Base-by-base conservation (phyloP, 2,329 filamentous ascomycete species). In the Cryphonectria naterciae region DNA sequence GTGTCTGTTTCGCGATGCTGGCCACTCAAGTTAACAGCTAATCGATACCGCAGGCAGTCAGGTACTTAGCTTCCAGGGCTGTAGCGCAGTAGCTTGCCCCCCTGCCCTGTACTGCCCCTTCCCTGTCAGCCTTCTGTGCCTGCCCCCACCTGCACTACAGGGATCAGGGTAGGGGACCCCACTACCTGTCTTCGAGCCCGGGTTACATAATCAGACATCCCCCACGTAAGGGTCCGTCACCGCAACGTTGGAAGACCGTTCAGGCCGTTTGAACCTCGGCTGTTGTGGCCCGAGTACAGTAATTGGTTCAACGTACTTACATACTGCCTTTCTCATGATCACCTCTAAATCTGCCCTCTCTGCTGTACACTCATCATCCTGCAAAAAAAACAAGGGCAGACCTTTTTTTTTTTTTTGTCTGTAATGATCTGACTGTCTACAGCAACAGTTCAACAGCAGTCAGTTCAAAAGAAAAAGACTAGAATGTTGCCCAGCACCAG, bases 11-110 rank as follows among this genome's bases (percentile, higher is more conserved):
- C 41, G 63, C 63, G 52, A 67, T 58, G 65, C 15, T 67, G 65
- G 65, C 37, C 39, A 37, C 52, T 58, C 8, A 37, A 67, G 39
- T 46, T 54, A 68, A 68, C 67, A 68, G 67, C 67, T 68, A 68
- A 68, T 68, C 56, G 58, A 68, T 63, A 68, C 37, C 41, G n/a
- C 43, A 52, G 28, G 54, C 37, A 28, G 8, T 43, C 8, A 65
- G 65, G 49, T 58, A 56, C 65, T 32, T 32, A 32, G 32, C 52
- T n/a, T 13, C 32, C 32, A 58, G 54, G 37, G 65, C 52, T 13
- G 52, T 35, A 19, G 6, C 11, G 37, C 32, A 35, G 64, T n/a
- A 66, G 17, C 28, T 11, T 32, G 32, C n/a, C 46, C 3, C 46
- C 35, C 17, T 22, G 10, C 49, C 37, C 65, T 56, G 49, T n/a